Percentiles rank a stretch among this genome's conserved stretches.
Evolutionary conservation across 495 filamentous ascomycete species (phyloP).

Genomic region (Massariosphaeria phaeospora): DNA sequence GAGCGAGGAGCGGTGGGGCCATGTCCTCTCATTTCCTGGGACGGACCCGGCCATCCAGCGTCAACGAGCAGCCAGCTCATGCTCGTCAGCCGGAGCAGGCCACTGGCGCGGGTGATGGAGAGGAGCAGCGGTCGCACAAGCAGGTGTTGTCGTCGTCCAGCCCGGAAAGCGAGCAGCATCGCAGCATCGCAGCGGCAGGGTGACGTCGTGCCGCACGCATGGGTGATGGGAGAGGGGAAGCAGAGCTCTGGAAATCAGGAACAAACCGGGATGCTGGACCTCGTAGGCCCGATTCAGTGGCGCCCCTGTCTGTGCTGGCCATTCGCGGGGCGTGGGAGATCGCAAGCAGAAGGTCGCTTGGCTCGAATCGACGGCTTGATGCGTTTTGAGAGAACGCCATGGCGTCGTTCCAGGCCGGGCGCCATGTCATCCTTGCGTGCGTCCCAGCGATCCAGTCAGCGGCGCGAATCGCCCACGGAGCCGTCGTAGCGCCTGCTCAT

Average conservation of each 20-base stretch:
- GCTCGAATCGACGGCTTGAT: conserved; percentile 11
- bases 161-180: not conserved
- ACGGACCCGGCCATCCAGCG: not conserved
- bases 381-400: not conserved
- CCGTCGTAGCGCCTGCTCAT: too few species aligned
- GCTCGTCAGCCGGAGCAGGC: not conserved
- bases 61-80: not conserved
- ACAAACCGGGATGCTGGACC: not conserved
- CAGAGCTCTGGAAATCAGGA: too few species aligned
- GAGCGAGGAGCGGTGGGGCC: not conserved
- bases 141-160: not conserved
- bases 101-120: not conserved
- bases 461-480: not conserved
- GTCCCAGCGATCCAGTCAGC: not conserved
- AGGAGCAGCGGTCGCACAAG: not conserved
- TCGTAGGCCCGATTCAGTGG: not conserved
- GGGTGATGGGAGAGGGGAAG: not conserved
- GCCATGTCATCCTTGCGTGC: not conserved
- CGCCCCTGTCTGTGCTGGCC: not conserved
- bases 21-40: conserved; percentile 2
- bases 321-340: not conserved
- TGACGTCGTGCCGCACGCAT: not conserved
- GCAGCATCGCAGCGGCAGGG: not conserved
- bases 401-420: not conserved
- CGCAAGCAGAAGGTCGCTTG: not conserved